Evolutionary conservation across 768 basidiomycete species (phyloP).

Genomic region (Rhizopogon rudus): DNA sequence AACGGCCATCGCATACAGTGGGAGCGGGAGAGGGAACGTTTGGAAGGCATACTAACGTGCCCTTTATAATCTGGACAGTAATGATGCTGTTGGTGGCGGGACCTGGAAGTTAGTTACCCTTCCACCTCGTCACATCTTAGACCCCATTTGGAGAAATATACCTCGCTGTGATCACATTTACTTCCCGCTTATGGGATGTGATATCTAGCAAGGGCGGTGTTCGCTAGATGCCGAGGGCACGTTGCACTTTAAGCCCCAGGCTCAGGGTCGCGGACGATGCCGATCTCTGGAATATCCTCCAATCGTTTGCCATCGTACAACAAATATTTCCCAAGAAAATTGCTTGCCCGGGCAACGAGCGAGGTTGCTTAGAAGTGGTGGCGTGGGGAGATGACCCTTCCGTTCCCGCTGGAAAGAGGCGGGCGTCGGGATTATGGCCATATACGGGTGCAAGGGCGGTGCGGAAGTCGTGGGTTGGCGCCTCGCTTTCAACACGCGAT

Average conservation of each 20-base stretch:
- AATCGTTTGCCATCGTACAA: not conserved
- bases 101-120: constrained; percentile 10
- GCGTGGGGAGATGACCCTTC: too few species aligned
- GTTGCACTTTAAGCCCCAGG: constrained; percentile 10
- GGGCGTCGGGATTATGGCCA: not conserved
- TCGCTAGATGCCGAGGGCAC: constrained; percentile 21
- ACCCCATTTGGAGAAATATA: constrained; percentile 6
- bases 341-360: too few species aligned
- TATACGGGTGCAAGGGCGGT: not conserved
- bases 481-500: not conserved
- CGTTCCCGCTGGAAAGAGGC: too few species aligned
- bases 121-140: constrained; percentile 22
- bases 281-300: not conserved
- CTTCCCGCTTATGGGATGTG: constrained; percentile 9
- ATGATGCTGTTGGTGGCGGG: constrained; percentile 9
- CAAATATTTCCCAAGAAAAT: not conserved
- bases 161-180: constrained; percentile 27
- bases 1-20: constrained; percentile 9
- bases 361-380: too few species aligned
- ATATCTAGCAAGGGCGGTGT: not conserved
- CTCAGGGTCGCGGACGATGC: not conserved
- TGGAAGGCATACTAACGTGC: constrained; percentile 1
- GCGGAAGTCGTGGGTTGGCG: not conserved
- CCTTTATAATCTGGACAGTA: constrained; percentile 19
- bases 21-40: not conserved